Evolutionary conservation across 345 rosid species (phyloP).

Genomic region (Cochlearia excelsa): DNA sequence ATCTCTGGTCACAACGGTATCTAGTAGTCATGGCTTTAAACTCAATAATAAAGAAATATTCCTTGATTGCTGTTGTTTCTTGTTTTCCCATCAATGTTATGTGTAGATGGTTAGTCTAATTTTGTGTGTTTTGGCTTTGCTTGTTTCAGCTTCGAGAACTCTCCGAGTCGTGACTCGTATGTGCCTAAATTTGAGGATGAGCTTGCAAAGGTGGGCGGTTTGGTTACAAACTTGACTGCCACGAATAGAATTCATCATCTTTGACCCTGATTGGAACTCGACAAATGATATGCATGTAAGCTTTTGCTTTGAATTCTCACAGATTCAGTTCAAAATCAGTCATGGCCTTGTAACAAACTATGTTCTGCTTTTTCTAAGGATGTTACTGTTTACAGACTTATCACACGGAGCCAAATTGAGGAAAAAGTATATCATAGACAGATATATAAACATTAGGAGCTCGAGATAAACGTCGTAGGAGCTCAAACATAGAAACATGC

Average conservation of each 20-base stretch:
- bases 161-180: constrained; percentile 74
- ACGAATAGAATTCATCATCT: constrained; percentile 93
- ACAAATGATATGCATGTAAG: constrained; percentile 93
- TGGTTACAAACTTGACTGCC: constrained; percentile 94
- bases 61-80: background rate
- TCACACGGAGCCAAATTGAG: constrained; percentile 89
- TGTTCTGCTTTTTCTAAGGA: constrained; percentile 41
- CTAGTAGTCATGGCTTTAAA: background rate
- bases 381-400: constrained; percentile 88
- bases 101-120: constrained; percentile 5
- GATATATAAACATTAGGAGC: constrained; percentile 95
- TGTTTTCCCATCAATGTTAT: constrained; percentile 5
- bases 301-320: constrained; percentile 11
- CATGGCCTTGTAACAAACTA: background rate
- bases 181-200: constrained; percentile 69
- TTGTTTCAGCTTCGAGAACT: constrained; percentile 86
- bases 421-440: constrained; percentile 97
- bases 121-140: constrained; percentile 53
- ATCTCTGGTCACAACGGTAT: no score
- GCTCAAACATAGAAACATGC: constrained; percentile 37
- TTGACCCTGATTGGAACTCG: constrained; percentile 99
- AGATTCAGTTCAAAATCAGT: background rate
- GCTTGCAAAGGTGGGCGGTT: constrained; percentile 89
- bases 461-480: constrained; percentile 70
- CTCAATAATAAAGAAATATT: background rate